Evolutionary conservation across 2,329 filamentous ascomycete genomes (phyloP), one percentile per base, ranked within the genome.

Genomic region (Neonectria neomacrospora): DNA sequence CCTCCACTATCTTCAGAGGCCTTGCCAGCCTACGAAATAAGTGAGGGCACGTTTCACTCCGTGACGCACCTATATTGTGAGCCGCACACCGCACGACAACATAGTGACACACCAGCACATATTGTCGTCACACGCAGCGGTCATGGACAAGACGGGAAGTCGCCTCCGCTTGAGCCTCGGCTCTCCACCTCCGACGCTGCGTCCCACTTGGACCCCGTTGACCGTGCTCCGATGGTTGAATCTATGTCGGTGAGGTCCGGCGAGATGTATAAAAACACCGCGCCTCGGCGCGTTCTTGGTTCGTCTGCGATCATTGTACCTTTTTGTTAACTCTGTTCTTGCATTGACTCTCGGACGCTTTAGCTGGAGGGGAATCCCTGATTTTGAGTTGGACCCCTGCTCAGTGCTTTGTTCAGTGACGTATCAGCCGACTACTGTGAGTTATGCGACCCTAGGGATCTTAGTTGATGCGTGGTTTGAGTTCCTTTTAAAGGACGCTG

Each of bases 121-220:
- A 16, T 41, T 28, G 34, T 54, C 26, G 60, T 58, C 52, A 54
- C 37, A n/a, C 22, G 34, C 23, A 42, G 41, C 54, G 54, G 42
- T 28, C 34, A 45, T 20, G 42, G 51, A 54, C 60, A 44, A n/a
- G 54, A 54, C 58, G 54, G 60, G 60, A 54, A 58, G 48, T 58
- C 11, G 20, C 20, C 50, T 63, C 60, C 60, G 54, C 16, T 54
- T 50, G 60, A 58, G 50, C 60, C 60, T 63, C 60, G 60, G 60
- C 30, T 54, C 37, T 32, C 60, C 60, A 48, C 60, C n/a, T 56
- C 54, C 54, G 42, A 56, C 20, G 30, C 32, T 22, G 30, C 12
- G 54, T 56, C 42, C 53, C 39, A 28, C 26, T 32, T n/a, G 10
- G 34, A 26, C 20, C 12, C 55, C 26, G 54, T 56, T 55, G 52